Evolutionary conservation across 2,329 filamentous ascomycete species (phyloP).

Genomic region (Immersiporthe knoxdaviesiana): DNA sequence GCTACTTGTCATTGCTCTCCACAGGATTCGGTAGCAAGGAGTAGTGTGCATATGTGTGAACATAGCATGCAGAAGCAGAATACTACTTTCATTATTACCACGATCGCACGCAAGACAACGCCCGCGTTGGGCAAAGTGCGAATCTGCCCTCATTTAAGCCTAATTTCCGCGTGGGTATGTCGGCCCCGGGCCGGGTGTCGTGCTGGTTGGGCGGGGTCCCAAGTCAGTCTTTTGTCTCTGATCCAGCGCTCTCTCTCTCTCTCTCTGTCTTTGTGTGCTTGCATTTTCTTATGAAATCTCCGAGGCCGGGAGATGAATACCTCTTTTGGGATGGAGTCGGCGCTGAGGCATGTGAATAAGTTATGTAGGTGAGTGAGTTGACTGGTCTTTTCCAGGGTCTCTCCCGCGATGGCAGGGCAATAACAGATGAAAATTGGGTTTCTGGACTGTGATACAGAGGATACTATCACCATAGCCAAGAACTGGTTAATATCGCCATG

Average conservation of each 20-base stretch:
- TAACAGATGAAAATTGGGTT: background rate
- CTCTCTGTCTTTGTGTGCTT: background rate
- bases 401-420: background rate
- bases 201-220: background rate
- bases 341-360: background rate
- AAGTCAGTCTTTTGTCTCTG: background rate
- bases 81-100: background rate
- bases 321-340: constrained; percentile 2
- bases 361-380: background rate
- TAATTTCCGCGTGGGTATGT: constrained; percentile 27
- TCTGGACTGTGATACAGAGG: background rate
- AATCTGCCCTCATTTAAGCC: constrained; percentile 24
- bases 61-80: no score
- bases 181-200: constrained; percentile 10
- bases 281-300: constrained; percentile 5
- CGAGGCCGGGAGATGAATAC: constrained; percentile 16
- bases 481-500: background rate
- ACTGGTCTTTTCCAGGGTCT: background rate
- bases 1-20: background rate
- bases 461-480: background rate
- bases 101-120: background rate
- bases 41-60: background rate
- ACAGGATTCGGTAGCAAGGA: background rate
- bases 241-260: background rate
- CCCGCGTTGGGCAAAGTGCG: constrained; percentile 9